Conservation (phyloP, 1,284 basidiomycete species). For the Leccinum ambiguum region DNA sequence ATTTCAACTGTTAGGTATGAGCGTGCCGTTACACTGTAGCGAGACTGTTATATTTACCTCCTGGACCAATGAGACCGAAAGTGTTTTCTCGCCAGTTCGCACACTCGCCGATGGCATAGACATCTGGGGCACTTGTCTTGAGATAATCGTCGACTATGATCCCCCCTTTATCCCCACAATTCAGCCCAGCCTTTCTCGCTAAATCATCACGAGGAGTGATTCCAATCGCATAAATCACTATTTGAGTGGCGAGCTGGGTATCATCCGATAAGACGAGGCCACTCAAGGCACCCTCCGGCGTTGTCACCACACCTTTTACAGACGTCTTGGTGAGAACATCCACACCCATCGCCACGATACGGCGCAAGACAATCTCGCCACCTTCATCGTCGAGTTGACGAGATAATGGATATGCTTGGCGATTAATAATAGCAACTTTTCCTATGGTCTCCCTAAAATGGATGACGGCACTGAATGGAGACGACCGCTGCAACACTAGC, state of each 20-base stretch:
- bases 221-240: conserved; percentile 67
- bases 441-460: conserved; percentile 33
- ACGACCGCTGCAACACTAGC: background rate
- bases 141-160: conserved; percentile 61
- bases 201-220: conserved; percentile 74
- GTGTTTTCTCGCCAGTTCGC: conserved; percentile 68
- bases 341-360: conserved; percentile 69
- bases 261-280: conserved; percentile 54
- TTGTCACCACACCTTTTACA: conserved; percentile 43
- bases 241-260: conserved; percentile 41
- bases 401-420: conserved; percentile 63
- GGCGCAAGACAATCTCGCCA: conserved; percentile 66
- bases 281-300: conserved; percentile 38
- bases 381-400: conserved; percentile 72
- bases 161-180: conserved; percentile 50
- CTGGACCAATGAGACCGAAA: conserved; percentile 72
- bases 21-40: background rate
- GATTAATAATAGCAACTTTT: conserved; percentile 56
- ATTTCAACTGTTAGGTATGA: conserved; percentile 49
- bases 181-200: conserved; percentile 51
- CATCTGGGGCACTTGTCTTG: conserved; percentile 53
- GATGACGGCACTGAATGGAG: background rate
- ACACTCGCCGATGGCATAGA: conserved; percentile 79
- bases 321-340: conserved; percentile 55
- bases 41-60: conserved; percentile 33